A percentile compares a stretch with the other conserved stretches of the same genome.
Evolutionary conservation across 148 eudicot genomes (phyloP).

Genomic region (Rhododendron ovatum): DNA sequence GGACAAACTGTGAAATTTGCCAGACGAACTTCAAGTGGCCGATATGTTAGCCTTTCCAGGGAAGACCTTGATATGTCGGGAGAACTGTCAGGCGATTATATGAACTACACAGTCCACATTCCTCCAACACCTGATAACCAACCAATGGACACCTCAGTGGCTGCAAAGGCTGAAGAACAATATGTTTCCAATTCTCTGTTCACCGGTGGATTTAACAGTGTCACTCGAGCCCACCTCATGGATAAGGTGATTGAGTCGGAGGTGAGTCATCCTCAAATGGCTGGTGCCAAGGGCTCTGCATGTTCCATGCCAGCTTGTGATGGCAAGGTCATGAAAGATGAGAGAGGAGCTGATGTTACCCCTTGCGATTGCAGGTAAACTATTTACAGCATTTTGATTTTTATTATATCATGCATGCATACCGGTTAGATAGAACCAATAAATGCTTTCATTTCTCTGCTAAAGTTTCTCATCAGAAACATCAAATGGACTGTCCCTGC

Average conservation of each 20-base stretch:
- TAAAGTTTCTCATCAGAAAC: not conserved
- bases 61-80: slow-evolving; percentile 72
- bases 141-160: slow-evolving; percentile 67
- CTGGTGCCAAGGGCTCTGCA: slow-evolving; percentile 44
- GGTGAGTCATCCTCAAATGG: slow-evolving; percentile 51
- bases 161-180: slow-evolving; percentile 80
- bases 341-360: slow-evolving; percentile 53
- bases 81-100: slow-evolving; percentile 53
- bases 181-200: slow-evolving; percentile 75
- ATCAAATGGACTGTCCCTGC: slow-evolving; percentile 3
- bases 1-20: slow-evolving; percentile 65
- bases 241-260: slow-evolving; percentile 75
- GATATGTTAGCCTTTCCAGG: slow-evolving; percentile 63
- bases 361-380: slow-evolving; percentile 81
- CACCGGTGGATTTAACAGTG: slow-evolving; percentile 84
- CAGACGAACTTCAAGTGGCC: slow-evolving; percentile 63
- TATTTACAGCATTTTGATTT: not conserved
- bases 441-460: not conserved
- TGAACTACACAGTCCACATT: slow-evolving; percentile 72
- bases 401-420: not conserved
- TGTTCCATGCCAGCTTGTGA: slow-evolving; percentile 83
- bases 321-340: slow-evolving; percentile 70
- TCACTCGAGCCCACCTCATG: slow-evolving; percentile 84
- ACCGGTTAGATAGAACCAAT: not conserved
- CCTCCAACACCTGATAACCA: slow-evolving; percentile 82